Conservation (phyloP, 768 basidiomycete genomes). For the Tulasnella calospora region DNA sequence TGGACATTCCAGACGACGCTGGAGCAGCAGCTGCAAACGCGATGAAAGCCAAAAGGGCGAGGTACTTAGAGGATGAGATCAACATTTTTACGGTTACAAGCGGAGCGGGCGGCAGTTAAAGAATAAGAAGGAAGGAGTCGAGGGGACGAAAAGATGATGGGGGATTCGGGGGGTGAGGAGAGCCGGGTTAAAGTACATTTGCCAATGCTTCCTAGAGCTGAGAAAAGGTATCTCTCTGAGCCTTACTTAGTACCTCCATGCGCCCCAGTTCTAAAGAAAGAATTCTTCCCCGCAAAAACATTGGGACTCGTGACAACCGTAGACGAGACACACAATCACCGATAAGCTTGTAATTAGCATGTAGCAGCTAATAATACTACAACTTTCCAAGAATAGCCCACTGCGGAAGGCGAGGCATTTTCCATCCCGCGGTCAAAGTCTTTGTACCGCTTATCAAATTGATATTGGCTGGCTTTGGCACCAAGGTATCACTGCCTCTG, state of each 20-base stretch:
- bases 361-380: background rate
- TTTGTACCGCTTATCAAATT: background rate
- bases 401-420: background rate
- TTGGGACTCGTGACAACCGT: background rate
- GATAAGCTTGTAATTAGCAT: background rate
- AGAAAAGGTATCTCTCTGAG: background rate
- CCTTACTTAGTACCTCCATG: background rate
- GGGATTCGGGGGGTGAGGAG: background rate
- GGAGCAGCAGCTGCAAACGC: background rate
- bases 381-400: background rate
- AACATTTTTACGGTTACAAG: background rate
- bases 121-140: background rate
- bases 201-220: background rate
- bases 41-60: background rate
- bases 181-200: background rate
- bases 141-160: background rate
- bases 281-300: background rate
- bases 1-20: background rate
- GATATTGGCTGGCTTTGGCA: background rate
- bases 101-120: too few relatives aligned
- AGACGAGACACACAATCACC: background rate
- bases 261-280: background rate
- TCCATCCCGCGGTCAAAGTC: background rate
- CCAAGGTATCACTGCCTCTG: background rate
- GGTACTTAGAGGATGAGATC: background rate